Percentiles rank a stretch among this genome's conserved stretches.
Evolutionary conservation across 352 stramenopile genomes (phyloP).

Genomic region (Pythium grandisporangium): DNA sequence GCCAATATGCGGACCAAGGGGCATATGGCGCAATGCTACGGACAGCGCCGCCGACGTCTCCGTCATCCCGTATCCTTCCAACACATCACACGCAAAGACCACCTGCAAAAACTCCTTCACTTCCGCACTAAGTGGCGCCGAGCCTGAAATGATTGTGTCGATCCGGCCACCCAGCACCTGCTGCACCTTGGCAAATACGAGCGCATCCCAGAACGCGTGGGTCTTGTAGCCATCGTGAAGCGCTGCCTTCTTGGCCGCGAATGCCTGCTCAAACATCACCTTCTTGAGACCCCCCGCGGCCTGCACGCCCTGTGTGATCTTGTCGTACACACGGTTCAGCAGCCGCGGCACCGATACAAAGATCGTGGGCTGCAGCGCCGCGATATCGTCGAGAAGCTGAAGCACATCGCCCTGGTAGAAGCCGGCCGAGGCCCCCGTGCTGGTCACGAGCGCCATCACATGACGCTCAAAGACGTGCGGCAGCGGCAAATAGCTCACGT

Average conservation of each 20-base stretch:
- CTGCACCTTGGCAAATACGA: conserved; percentile 90
- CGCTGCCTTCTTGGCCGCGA: conserved; percentile 24
- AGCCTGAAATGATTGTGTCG: conserved; percentile 88
- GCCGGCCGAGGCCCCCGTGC: conserved; percentile 58
- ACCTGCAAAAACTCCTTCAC: conserved; percentile 92
- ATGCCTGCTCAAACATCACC: conserved; percentile 30
- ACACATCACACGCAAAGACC: conserved; percentile 79
- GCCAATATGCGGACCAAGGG: conserved; percentile 84
- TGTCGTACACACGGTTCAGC: conserved; percentile 95
- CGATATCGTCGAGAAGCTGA: conserved; percentile 88
- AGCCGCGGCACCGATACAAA: conserved; percentile 91
- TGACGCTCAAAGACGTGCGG: conserved; percentile 93
- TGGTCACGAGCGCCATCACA: conserved; percentile 80
- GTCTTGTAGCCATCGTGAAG: conserved; percentile 25
- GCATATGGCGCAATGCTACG: conserved; percentile 33
- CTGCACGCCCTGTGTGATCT: conserved; percentile 63
- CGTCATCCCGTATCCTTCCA: conserved; percentile 93
- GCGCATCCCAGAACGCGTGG: conserved; percentile 80
- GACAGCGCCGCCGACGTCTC: conserved; percentile 84
- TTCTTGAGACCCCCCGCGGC: conserved; percentile 26
- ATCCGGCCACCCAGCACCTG: conserved; percentile 76
- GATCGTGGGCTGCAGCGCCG: conserved; percentile 83
- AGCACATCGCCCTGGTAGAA: conserved; percentile 78
- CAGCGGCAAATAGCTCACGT: conserved; percentile 93
- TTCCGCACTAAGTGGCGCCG: conserved; percentile 83